Conservation (phyloP, 495 filamentous ascomycete genomes). For the Penicillium tannophilum region DNA sequence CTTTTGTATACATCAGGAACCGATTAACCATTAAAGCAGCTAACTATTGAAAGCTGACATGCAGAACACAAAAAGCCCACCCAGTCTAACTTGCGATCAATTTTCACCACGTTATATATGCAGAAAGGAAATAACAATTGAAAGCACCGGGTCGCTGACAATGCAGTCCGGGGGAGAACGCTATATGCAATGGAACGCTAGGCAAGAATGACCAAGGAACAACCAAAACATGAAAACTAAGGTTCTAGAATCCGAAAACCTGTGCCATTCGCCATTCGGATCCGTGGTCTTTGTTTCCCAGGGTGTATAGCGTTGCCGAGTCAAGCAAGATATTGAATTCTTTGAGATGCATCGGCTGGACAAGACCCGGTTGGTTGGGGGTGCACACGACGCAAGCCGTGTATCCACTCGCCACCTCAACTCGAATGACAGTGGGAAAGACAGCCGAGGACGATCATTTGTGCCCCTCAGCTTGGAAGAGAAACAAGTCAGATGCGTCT, state of each 20-base stretch:
- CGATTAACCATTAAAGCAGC: background rate
- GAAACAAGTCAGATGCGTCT: background rate
- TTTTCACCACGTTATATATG: background rate
- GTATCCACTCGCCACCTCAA: slow-evolving; percentile 1
- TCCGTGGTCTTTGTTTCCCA: background rate
- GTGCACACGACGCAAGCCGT: no score
- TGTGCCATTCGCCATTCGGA: background rate
- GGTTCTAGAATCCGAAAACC: background rate
- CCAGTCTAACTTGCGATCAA: background rate
- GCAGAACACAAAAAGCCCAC: background rate
- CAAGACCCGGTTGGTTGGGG: slow-evolving; percentile 4
- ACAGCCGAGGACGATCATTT: background rate
- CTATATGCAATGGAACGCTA: slow-evolving; percentile 26
- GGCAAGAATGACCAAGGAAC: slow-evolving; percentile 2
- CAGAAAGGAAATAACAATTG: slow-evolving; percentile 7
- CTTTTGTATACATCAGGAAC: background rate
- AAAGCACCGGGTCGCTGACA: slow-evolving; percentile 7
- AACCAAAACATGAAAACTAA: background rate
- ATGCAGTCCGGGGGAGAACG: slow-evolving; percentile 8
- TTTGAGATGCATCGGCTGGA: background rate
- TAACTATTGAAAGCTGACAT: background rate
- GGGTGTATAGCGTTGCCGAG: background rate
- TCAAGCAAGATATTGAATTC: background rate
- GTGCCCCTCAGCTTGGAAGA: background rate
- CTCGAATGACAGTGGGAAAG: slow-evolving; percentile 1